Conservation (phyloP, 768 basidiomycete genomes). For the Chalciporus piperatus region DNA sequence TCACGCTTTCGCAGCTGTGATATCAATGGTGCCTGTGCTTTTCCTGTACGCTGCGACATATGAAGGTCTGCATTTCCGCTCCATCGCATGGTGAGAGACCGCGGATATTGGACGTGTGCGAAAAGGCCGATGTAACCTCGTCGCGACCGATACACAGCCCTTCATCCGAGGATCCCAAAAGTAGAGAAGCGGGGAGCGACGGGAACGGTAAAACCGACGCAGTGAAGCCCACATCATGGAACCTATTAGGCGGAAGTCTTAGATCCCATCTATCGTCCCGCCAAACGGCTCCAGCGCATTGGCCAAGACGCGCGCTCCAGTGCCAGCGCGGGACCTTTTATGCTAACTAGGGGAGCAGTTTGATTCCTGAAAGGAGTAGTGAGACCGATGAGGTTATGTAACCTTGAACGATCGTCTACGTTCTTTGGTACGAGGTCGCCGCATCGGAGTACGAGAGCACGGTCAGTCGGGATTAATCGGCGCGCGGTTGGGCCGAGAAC, state of each 20-base stretch:
- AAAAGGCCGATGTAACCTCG: not conserved
- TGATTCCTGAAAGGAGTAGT: constrained; percentile 9
- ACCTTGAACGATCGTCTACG: constrained; percentile 10
- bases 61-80: not conserved
- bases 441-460: constrained; percentile 23
- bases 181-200: constrained; percentile 12
- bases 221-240: constrained; percentile 1
- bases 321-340: not conserved
- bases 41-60: not conserved
- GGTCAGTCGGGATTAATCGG: not conserved
- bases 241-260: not conserved
- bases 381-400: constrained; percentile 11
- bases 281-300: not conserved
- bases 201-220: constrained; percentile 16
- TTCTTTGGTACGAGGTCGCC: constrained; percentile 20
- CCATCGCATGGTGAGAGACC: not conserved
- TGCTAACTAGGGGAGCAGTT: constrained; percentile 3
- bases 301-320: not conserved
- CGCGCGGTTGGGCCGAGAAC: too few species aligned
- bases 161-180: not conserved
- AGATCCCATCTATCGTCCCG: constrained; percentile 19
- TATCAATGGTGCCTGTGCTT: not conserved
- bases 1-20: not conserved
- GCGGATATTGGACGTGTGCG: constrained; percentile 5
- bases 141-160: not conserved